Evolutionary conservation across 148 eudicot genomes (phyloP).

Genomic region (Vaccinium corymbosum): DNA sequence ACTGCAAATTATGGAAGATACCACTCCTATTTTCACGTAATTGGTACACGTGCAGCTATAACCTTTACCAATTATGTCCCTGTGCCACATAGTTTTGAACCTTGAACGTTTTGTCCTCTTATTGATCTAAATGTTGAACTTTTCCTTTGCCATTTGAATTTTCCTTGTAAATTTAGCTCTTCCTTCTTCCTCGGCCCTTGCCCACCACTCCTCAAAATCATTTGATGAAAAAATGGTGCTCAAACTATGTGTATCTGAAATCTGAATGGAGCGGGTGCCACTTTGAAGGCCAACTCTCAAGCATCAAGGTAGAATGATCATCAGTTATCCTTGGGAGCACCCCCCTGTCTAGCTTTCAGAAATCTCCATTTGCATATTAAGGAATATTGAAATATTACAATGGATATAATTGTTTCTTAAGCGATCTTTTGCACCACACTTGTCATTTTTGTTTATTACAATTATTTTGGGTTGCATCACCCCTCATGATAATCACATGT

Average conservation of each 20-base stretch:
- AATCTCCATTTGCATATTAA: neutral
- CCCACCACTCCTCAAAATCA: slow-evolving; percentile 3
- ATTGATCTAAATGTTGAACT: neutral
- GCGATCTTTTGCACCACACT: neutral
- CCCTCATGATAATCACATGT: neutral
- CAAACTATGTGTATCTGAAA: neutral
- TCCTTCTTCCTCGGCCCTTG: neutral
- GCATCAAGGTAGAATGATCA: neutral
- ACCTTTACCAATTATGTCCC: neutral
- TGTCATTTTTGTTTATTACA: neutral
- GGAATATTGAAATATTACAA: neutral
- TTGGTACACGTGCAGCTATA: neutral
- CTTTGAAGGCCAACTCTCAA: neutral
- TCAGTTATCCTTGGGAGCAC: neutral
- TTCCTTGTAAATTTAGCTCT: neutral
- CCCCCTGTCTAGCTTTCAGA: neutral
- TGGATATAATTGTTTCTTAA: neutral
- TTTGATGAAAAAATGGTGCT: neutral
- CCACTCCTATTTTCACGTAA: neutral
- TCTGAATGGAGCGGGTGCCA: neutral
- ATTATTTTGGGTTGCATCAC: neutral
- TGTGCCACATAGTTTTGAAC: neutral
- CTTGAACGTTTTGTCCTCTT: neutral
- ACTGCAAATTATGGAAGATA: neutral
- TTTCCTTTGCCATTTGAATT: neutral